Conservation (phyloP, 108 stramenopile genomes). For the Pseudonitzschia multistriata region DNA sequence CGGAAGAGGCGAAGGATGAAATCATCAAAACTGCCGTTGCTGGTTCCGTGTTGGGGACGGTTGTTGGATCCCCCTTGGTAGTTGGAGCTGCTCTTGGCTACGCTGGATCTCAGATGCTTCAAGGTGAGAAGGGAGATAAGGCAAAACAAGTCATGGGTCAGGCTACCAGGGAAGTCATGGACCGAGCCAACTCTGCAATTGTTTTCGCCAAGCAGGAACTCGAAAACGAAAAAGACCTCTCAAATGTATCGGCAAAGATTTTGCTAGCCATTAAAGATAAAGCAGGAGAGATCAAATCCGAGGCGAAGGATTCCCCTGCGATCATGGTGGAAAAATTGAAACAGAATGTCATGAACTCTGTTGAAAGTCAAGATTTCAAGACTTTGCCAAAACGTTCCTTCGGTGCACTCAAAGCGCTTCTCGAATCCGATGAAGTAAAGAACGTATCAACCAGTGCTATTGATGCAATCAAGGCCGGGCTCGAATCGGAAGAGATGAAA, state of each 20-base stretch:
- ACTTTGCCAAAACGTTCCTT: slow-evolving; percentile 10
- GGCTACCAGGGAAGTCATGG: slow-evolving; percentile 5
- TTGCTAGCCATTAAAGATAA: slow-evolving; percentile 10
- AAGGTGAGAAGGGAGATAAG: slow-evolving; percentile 15
- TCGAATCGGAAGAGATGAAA: slow-evolving; percentile 23
- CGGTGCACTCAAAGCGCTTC: slow-evolving; percentile 1
- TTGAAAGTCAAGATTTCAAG: slow-evolving; percentile 22
- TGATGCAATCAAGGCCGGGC: slow-evolving; percentile 15
- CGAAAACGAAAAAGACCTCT: slow-evolving; percentile 23
- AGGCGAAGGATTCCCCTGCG: neutral
- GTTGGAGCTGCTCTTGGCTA: slow-evolving; percentile 22
- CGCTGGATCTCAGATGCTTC: slow-evolving; percentile 20
- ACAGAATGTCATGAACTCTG: slow-evolving; percentile 6
- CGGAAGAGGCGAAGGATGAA: slow-evolving; percentile 14
- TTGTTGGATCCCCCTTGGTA: slow-evolving; percentile 18
- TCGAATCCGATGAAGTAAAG: slow-evolving; percentile 29
- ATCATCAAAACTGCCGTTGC: slow-evolving; percentile 21
- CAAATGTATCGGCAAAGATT: slow-evolving; percentile 13
- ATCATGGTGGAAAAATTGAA: slow-evolving; percentile 12
- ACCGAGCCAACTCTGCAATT: slow-evolving; percentile 13
- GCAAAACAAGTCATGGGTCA: slow-evolving; percentile 10
- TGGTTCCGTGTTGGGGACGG: slow-evolving; percentile 17
- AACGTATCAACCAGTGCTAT: neutral
- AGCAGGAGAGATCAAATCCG: neutral
- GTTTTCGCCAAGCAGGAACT: slow-evolving; percentile 14